These are phyloP conservation scores for Colletotrichum chlorophyti DNA, from an alignment of 2,329 filamentous ascomycete genomes.

Conservation along the genomic window DNA sequence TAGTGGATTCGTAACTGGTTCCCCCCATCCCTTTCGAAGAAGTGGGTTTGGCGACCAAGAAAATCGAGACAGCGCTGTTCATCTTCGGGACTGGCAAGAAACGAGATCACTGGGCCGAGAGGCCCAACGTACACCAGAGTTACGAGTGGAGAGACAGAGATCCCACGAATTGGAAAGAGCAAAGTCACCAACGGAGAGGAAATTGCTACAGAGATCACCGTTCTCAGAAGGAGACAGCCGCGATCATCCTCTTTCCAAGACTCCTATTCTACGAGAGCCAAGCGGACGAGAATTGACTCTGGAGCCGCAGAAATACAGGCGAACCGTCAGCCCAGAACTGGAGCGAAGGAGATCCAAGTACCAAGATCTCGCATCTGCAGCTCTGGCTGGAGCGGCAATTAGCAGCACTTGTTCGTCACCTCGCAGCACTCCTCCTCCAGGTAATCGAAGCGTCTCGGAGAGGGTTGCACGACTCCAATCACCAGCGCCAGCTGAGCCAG, in stretches of 20 bases:
- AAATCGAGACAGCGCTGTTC: slow-evolving; percentile 63
- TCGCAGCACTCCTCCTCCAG: slow-evolving; percentile 20
- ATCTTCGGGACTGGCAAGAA: slow-evolving; percentile 57
- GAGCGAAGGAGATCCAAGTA: slow-evolving; percentile 35
- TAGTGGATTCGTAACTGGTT: slow-evolving; percentile 55
- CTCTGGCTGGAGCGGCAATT: slow-evolving; percentile 31
- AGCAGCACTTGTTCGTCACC: slow-evolving; percentile 12
- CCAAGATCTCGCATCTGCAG: slow-evolving; percentile 38
- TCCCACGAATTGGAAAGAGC: slow-evolving; percentile 17
- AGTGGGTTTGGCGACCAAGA: slow-evolving; percentile 41
- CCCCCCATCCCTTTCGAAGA: slow-evolving; percentile 48
- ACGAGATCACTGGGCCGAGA: slow-evolving; percentile 31
- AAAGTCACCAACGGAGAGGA: slow-evolving; percentile 32
- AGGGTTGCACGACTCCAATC: slow-evolving; percentile 33
- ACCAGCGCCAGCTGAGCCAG: slow-evolving; percentile 30
- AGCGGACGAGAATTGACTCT: slow-evolving; percentile 40
- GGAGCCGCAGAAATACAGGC: slow-evolving; percentile 51
- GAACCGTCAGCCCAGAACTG: slow-evolving; percentile 28
- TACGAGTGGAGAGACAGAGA: slow-evolving; percentile 32
- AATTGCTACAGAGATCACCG: slow-evolving; percentile 32
- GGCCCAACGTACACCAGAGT: slow-evolving; percentile 29
- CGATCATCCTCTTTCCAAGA: slow-evolving; percentile 41
- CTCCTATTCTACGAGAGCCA: slow-evolving; percentile 49
- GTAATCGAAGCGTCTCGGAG: slow-evolving; percentile 47
- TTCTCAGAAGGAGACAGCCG: slow-evolving; percentile 23